Percentiles rank a stretch among this genome's conserved stretches.
Evolutionary conservation across 345 rosid species (phyloP).

Genomic region (Hibiscus tridactylites): DNA sequence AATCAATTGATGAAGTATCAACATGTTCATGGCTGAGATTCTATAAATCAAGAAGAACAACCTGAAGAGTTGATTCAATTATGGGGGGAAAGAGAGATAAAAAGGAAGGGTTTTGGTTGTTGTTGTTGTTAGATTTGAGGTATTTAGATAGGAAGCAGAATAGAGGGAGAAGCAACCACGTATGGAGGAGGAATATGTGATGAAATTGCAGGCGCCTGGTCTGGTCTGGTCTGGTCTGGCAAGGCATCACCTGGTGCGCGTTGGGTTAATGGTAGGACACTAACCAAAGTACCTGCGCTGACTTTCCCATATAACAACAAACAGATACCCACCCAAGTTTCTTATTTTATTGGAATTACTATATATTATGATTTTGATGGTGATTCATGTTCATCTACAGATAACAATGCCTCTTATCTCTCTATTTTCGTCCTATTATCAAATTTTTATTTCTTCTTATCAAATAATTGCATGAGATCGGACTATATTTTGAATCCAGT

Average conservation of each 20-base stretch:
- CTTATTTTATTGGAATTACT: too few species aligned
- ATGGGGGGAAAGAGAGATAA: not conserved
- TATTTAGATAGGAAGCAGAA: not conserved
- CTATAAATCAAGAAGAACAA: not conserved
- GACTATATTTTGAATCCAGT: too few species aligned
- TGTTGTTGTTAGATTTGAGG: not conserved
- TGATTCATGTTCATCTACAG: not conserved
- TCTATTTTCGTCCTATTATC: too few species aligned
- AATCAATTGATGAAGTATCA: too few species aligned
- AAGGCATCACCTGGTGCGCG: not conserved
- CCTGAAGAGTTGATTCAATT: not conserved
- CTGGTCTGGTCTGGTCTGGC: not conserved
- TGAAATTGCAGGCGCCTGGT: conserved; percentile 7
- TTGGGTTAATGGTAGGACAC: not conserved
- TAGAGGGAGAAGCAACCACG: conserved; percentile 31
- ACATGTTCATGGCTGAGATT: too few species aligned
- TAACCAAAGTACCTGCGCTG: conserved; percentile 6
- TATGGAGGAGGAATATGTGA: not conserved
- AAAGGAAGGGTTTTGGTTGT: not conserved
- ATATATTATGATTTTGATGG: too few species aligned
- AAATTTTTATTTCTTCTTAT: too few species aligned
- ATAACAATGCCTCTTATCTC: too few species aligned
- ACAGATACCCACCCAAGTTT: too few species aligned
- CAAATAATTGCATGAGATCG: too few species aligned
- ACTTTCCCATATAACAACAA: not conserved